Percentiles rank a stretch among this genome's conserved stretches.
Conservation (phyloP, 331 rosid genomes). For the Dryas integrifolia region DNA sequence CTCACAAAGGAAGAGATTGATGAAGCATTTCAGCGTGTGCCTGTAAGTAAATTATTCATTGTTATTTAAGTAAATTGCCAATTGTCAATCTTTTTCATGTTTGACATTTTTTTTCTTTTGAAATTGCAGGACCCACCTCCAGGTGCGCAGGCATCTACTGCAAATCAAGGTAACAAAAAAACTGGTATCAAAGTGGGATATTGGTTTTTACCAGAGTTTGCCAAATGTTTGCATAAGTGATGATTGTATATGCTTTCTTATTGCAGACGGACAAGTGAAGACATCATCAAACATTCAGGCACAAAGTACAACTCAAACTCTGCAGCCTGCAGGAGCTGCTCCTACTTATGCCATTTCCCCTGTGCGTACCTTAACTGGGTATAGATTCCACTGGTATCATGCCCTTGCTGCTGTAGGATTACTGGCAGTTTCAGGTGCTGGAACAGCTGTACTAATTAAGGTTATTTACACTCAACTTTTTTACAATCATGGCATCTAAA, state of each 20-base stretch:
- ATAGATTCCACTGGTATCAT: constrained; percentile 78
- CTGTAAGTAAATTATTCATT: constrained; percentile 47
- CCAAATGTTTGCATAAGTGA: constrained; percentile 3
- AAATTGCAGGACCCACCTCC: constrained; percentile 71
- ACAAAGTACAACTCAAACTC: constrained; percentile 40
- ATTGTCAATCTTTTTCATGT: constrained; percentile 4
- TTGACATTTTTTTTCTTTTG: constrained; percentile 22
- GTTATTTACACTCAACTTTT: constrained; percentile 37
- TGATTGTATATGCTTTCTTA: constrained; percentile 26
- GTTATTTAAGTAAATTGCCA: neutral
- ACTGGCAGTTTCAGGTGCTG: constrained; percentile 74
- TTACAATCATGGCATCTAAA: neutral
- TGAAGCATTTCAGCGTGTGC: constrained; percentile 87
- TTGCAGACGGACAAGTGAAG: constrained; percentile 57
- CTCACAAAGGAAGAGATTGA: constrained; percentile 98
- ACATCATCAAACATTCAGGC: constrained; percentile 49
- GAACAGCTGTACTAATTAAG: constrained; percentile 76
- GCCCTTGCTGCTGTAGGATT: constrained; percentile 68
- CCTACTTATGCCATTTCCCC: constrained; percentile 39
- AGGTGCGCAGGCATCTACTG: constrained; percentile 51
- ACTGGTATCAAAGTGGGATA: constrained; percentile 18
- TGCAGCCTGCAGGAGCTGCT: constrained; percentile 51
- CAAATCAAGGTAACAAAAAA: constrained; percentile 59
- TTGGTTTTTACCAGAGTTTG: constrained; percentile 8
- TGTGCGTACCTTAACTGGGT: constrained; percentile 36